These are phyloP conservation scores for Sporisorium sorghi DNA, from an alignment of 1,284 basidiomycete species.

Conservation along the genomic window DNA sequence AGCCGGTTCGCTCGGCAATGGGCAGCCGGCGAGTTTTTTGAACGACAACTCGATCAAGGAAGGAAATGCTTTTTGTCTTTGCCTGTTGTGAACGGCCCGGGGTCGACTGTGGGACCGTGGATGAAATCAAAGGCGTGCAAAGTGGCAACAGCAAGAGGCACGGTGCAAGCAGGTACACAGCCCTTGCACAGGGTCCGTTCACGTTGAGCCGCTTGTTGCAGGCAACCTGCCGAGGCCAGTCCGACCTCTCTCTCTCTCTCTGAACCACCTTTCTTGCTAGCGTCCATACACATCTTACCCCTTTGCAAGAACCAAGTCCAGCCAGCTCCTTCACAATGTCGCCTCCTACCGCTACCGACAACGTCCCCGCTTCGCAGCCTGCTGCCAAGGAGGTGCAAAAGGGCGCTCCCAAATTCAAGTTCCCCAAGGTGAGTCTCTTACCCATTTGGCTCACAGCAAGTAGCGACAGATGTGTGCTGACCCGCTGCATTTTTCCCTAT, in stretches of 20 bases:
- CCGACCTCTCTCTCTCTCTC: not conserved
- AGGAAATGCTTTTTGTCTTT: too few species aligned
- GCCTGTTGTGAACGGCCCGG: too few species aligned
- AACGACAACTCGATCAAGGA: too few species aligned
- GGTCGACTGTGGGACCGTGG: too few species aligned
- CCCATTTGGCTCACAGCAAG: not conserved
- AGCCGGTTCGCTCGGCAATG: not conserved
- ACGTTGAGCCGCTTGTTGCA: too few species aligned
- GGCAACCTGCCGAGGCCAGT: too few species aligned
- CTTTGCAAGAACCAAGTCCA: not conserved
- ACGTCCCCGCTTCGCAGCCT: constrained; percentile 37
- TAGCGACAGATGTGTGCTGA: too few species aligned
- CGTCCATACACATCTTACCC: not conserved
- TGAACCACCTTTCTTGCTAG: not conserved
- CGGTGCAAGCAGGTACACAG: too few species aligned
- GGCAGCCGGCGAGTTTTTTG: constrained; percentile 1
- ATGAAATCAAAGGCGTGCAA: too few species aligned
- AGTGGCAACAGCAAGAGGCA: too few species aligned
- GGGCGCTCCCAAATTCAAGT: constrained; percentile 55
- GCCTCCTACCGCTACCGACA: constrained; percentile 49
- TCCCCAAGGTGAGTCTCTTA: constrained; percentile 34
- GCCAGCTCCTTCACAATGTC: constrained; percentile 22
- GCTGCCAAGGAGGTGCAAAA: constrained; percentile 54
- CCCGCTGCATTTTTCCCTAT: not conserved
- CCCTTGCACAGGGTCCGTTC: too few species aligned